phyloP scores from a whole-genome alignment of 495 filamentous ascomycete genomes.

The Wilcoxina mikolae region DNA sequence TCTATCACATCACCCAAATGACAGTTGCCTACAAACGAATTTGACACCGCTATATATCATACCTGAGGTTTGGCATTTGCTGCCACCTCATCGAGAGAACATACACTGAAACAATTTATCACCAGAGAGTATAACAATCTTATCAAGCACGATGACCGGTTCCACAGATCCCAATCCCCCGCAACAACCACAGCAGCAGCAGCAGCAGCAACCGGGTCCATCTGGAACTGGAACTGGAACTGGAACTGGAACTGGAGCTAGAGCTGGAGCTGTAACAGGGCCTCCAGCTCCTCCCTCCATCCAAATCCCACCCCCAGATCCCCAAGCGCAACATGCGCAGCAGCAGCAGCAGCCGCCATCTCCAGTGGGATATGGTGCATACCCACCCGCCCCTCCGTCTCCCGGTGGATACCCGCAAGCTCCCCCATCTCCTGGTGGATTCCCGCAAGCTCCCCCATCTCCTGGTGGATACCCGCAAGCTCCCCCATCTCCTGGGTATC shows the following conservation, averaged over 20 bases:
- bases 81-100: too few species aligned
- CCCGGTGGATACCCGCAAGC: not conserved
- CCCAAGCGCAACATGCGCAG: not conserved
- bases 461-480: slow-evolving; percentile 5
- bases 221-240: not conserved
- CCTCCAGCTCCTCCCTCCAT: too few species aligned
- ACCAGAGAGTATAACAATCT: too few species aligned
- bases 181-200: too few species aligned
- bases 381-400: not conserved
- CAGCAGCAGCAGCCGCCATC: slow-evolving; percentile 9
- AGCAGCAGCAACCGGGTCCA: too few species aligned
- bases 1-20: too few species aligned
- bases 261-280: not conserved
- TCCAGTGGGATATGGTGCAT: not conserved
- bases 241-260: not conserved
- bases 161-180: too few species aligned
- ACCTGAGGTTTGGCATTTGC: too few species aligned
- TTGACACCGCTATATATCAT: too few species aligned
- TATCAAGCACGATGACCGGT: too few species aligned
- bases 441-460: slow-evolving; percentile 4
- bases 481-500: slow-evolving; percentile 1
- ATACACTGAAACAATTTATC: too few species aligned
- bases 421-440: slow-evolving; percentile 7
- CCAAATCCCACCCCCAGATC: not conserved
- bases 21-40: too few species aligned